Evolutionary conservation across 768 basidiomycete genomes (phyloP).

Genomic region (Tricholomella constricta): DNA sequence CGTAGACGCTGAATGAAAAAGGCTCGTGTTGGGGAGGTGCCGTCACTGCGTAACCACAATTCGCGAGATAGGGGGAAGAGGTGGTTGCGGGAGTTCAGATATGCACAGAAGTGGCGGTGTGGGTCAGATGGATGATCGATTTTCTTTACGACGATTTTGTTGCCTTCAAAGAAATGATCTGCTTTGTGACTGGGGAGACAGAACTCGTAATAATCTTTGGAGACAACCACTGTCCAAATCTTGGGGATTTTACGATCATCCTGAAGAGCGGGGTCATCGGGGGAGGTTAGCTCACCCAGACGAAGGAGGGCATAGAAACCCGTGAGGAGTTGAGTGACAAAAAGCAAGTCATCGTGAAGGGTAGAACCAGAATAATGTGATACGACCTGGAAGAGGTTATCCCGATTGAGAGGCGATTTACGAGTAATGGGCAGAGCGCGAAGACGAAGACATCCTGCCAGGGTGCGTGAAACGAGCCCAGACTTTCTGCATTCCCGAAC

Average conservation of each 20-base stretch:
- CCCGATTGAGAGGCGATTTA: conserved; percentile 2
- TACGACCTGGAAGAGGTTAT: not conserved
- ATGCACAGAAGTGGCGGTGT: not conserved
- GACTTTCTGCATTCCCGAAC: not conserved
- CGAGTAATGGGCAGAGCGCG: not conserved
- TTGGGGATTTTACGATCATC: conserved; percentile 5
- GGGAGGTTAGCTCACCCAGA: conserved; percentile 29
- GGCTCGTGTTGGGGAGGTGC: conserved; percentile 10
- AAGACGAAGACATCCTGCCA: not conserved
- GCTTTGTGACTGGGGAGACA: conserved; percentile 19
- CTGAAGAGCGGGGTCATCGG: conserved; percentile 13
- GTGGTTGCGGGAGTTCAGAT: conserved; percentile 5
- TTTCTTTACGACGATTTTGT: conserved; percentile 6
- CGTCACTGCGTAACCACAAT: conserved; percentile 17
- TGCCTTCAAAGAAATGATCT: conserved; percentile 15
- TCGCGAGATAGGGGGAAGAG: conserved; percentile 5
- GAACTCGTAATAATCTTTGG: not conserved
- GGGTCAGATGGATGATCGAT: not conserved
- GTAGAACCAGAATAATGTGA: not conserved
- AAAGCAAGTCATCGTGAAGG: conserved; percentile 27
- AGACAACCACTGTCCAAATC: not conserved
- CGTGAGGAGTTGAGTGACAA: conserved; percentile 24
- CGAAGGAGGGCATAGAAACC: no score
- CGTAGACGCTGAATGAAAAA: conserved; percentile 22
- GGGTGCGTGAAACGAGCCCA: not conserved